A percentile compares a stretch with the other conserved stretches of the same genome.
Evolutionary conservation across 2,329 filamentous ascomycete species (phyloP).

Genomic region (Thelonectria rubi): DNA sequence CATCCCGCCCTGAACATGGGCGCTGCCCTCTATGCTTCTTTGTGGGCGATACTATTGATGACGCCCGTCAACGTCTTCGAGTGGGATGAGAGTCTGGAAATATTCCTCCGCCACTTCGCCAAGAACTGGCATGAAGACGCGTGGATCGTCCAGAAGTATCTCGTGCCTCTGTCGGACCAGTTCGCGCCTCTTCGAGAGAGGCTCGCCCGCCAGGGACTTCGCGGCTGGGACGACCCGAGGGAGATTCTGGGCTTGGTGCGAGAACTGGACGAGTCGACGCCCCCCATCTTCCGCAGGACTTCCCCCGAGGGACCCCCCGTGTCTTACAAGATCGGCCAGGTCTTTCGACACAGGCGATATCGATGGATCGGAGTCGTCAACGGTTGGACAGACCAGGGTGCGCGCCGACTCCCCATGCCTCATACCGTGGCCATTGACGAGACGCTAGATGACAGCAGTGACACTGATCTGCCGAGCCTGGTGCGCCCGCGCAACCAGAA

Average conservation of each 20-base stretch:
- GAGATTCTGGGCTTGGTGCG: constrained; percentile 49
- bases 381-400: constrained; percentile 76
- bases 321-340: constrained; percentile 76
- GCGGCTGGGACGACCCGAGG: constrained; percentile 44
- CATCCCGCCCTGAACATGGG: constrained; percentile 56
- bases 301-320: constrained; percentile 36
- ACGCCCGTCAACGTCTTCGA: constrained; percentile 57
- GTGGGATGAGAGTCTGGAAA: constrained; percentile 70
- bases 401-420: constrained; percentile 40
- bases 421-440: constrained; percentile 41
- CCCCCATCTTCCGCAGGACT: constrained; percentile 48
- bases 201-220: constrained; percentile 40
- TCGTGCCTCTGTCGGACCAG: constrained; percentile 66
- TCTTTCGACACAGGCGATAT: constrained; percentile 86
- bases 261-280: constrained; percentile 55
- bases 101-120: constrained; percentile 62
- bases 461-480: constrained; percentile 41
- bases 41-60: constrained; percentile 75
- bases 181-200: constrained; percentile 47
- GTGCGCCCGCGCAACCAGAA: constrained; percentile 57
- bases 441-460: constrained; percentile 39
- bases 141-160: constrained; percentile 73
- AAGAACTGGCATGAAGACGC: constrained; percentile 68
- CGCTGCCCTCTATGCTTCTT: constrained; percentile 73
- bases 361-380: constrained; percentile 82